A percentile compares a stretch with the other conserved stretches of the same genome.
Evolutionary conservation across 2,329 filamentous ascomycete genomes (phyloP).

Genomic region (Hypoxylon sp.): DNA sequence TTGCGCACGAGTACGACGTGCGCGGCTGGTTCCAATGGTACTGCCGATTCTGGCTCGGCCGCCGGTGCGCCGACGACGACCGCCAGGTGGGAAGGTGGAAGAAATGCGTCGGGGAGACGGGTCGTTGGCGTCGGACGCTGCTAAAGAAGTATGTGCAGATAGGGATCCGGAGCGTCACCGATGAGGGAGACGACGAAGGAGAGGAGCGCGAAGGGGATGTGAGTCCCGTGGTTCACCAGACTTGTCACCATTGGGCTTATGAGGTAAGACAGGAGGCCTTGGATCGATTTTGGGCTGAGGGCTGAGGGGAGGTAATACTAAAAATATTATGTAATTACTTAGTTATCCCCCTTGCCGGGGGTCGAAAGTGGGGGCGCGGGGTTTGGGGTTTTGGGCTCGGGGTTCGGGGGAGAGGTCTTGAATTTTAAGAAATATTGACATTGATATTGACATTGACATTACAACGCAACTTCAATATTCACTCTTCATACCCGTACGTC

Average conservation of each 20-base stretch:
- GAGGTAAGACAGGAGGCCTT: slow-evolving; percentile 62
- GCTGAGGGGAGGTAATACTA: slow-evolving; percentile 25
- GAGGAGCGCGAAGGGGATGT: slow-evolving; percentile 56
- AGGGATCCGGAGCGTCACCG: slow-evolving; percentile 56
- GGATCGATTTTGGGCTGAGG: slow-evolving; percentile 59
- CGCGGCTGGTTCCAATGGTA: slow-evolving; percentile 70
- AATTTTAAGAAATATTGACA: too few relatives aligned
- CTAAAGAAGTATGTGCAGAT: slow-evolving; percentile 63
- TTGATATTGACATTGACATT: slow-evolving; percentile 11
- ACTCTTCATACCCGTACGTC: slow-evolving; percentile 40
- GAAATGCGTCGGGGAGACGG: slow-evolving; percentile 64
- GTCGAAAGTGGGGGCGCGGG: too few relatives aligned
- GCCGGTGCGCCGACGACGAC: slow-evolving; percentile 64
- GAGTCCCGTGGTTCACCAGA: slow-evolving; percentile 68
- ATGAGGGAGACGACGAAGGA: slow-evolving; percentile 59
- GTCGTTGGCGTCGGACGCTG: slow-evolving; percentile 62
- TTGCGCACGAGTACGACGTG: slow-evolving; percentile 63
- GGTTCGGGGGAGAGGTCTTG: too few relatives aligned
- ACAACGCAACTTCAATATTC: not conserved
- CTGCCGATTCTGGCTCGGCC: slow-evolving; percentile 62
- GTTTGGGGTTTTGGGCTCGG: too few relatives aligned
- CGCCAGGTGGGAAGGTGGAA: slow-evolving; percentile 64
- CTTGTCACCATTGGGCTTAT: slow-evolving; percentile 67
- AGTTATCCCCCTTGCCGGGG: too few relatives aligned
- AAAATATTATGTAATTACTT: not conserved